Evolutionary conservation across 139 green algal species (phyloP).

Genomic region (Chlamydomonas urium): DNA sequence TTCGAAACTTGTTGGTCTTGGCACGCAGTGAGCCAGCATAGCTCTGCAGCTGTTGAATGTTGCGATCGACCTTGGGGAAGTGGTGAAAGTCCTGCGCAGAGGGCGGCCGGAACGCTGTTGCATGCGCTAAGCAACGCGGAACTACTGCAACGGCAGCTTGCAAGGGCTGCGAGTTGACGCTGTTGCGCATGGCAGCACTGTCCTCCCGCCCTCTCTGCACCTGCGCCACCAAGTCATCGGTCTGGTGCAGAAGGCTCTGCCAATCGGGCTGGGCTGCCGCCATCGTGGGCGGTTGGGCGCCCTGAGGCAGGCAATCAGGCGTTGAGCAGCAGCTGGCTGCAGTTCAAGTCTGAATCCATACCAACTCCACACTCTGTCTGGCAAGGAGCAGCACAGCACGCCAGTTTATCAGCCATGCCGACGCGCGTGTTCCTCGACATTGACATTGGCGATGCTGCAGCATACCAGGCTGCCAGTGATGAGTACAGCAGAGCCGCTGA

Average conservation of each 20-base stretch:
- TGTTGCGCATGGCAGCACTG: background rate
- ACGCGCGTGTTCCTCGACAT: constrained; percentile 64
- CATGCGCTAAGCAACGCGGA: too few relatives aligned
- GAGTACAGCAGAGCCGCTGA: constrained; percentile 29
- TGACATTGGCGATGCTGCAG: constrained; percentile 49
- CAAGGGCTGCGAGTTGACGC: too few relatives aligned
- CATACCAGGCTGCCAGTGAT: constrained; percentile 18
- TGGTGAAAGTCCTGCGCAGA: constrained; percentile 59
- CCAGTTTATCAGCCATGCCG: too few relatives aligned
- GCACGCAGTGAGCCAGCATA: constrained; percentile 55
- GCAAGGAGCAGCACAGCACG: too few relatives aligned
- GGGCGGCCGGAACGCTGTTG: too few relatives aligned
- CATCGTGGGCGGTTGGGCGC: too few relatives aligned
- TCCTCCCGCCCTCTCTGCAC: too few relatives aligned
- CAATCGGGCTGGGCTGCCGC: constrained; percentile 45
- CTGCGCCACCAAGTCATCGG: constrained; percentile 56
- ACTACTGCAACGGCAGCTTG: too few relatives aligned
- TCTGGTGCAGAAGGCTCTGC: constrained; percentile 61
- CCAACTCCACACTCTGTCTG: too few relatives aligned
- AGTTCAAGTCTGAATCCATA: too few relatives aligned
- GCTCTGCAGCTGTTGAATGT: constrained; percentile 68
- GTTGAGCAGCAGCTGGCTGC: too few relatives aligned
- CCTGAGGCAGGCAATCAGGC: too few relatives aligned
- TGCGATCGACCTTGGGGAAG: constrained; percentile 69
- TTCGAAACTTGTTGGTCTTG: constrained; percentile 50